A percentile compares a stretch with the other conserved stretches of the same genome.
Evolutionary conservation across 2,329 filamentous ascomycete genomes (phyloP).

Genomic region (Verticillium dahliae): DNA sequence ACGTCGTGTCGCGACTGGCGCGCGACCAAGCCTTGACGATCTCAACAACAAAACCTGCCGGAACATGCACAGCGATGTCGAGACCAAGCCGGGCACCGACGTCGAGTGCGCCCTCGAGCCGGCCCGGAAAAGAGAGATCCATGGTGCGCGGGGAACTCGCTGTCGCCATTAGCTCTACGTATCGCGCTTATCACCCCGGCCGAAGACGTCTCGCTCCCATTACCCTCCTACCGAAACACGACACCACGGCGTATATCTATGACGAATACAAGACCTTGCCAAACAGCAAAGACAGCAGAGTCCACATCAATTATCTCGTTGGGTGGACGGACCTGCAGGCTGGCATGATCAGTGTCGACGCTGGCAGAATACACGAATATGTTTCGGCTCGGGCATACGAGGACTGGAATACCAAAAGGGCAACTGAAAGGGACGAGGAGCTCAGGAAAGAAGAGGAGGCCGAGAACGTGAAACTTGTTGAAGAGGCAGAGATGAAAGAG

Average conservation of each 20-base stretch:
- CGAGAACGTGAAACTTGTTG: slow-evolving; percentile 9
- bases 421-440: slow-evolving; percentile 34
- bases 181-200: slow-evolving; percentile 3
- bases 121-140: neutral
- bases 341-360: slow-evolving; percentile 37
- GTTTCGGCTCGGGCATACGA: slow-evolving; percentile 51
- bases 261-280: slow-evolving; percentile 41
- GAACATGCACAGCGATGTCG: neutral
- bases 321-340: slow-evolving; percentile 47
- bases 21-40: neutral
- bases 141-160: slow-evolving; percentile 3
- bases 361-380: slow-evolving; percentile 47
- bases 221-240: slow-evolving; percentile 37
- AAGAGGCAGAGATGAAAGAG: slow-evolving; percentile 3
- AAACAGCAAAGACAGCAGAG: slow-evolving; percentile 25
- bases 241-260: slow-evolving; percentile 51
- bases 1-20: neutral
- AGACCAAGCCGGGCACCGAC: neutral
- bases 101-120: neutral
- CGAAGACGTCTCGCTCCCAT: slow-evolving; percentile 22
- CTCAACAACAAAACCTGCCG: neutral
- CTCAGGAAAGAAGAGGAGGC: slow-evolving; percentile 19
- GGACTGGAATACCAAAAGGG: slow-evolving; percentile 45
- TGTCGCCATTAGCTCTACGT: slow-evolving; percentile 7
- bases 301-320: slow-evolving; percentile 46